Percentiles rank a stretch among this genome's conserved stretches.
Conservation (phyloP, 1,139 yeast genomes). For the Hyphopichia fennica region DNA sequence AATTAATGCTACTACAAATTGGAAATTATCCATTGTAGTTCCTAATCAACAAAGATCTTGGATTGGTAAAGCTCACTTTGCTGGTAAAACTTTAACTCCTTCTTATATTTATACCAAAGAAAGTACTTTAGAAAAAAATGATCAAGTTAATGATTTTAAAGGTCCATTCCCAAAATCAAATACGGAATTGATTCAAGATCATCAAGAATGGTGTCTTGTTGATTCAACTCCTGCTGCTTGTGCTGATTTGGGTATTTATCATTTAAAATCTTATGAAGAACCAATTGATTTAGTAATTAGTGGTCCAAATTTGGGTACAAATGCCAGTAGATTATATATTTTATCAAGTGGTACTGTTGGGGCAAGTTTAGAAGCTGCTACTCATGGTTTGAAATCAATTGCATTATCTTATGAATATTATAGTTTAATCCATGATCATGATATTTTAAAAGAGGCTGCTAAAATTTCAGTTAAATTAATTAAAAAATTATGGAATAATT, state of each 20-base stretch:
- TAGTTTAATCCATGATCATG: conserved; percentile 51
- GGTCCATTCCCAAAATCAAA: conserved; percentile 69
- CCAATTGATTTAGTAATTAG: conserved; percentile 84
- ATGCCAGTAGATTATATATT: conserved; percentile 86
- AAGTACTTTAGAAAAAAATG: conserved; percentile 28
- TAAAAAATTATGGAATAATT: conserved; percentile 54
- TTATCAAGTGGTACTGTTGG: conserved; percentile 97
- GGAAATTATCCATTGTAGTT: conserved; percentile 83
- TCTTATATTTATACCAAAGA: conserved; percentile 59
- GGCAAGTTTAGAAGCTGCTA: conserved; percentile 92
- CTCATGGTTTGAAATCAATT: conserved; percentile 71
- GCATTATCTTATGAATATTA: conserved; percentile 84
- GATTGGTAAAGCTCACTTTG: conserved; percentile 97
- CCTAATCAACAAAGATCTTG: conserved; percentile 85
- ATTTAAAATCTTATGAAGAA: conserved; percentile 48
- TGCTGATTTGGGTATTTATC: conserved; percentile 85
- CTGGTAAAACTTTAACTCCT: conserved; percentile 73
- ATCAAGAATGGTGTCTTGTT: conserved; percentile 78
- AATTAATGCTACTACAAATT: conserved; percentile 61
- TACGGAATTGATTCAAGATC: conserved; percentile 18
- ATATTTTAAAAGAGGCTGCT: conserved; percentile 65
- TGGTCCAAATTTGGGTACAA: conserved; percentile 95
- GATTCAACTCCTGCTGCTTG: conserved; percentile 97
- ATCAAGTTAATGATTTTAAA: conserved; percentile 46
- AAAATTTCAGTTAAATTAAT: conserved; percentile 63